A percentile compares a stretch with the other conserved stretches of the same genome.
These are phyloP conservation scores for Amanita rubescens DNA, from an alignment of 768 basidiomycete genomes.

Conservation along the genomic window DNA sequence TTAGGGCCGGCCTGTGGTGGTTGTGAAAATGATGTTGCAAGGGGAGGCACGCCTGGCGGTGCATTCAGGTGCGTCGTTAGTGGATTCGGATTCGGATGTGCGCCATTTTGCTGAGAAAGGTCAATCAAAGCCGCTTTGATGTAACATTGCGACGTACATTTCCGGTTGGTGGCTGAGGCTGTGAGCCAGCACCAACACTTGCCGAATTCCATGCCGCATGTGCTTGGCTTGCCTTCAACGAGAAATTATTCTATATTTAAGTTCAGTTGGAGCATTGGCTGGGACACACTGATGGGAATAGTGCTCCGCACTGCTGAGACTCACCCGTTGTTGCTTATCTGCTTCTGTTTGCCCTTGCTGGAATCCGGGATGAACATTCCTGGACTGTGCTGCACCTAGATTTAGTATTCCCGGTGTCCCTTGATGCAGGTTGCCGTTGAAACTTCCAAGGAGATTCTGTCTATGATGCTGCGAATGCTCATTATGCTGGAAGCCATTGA, in stretches of 20 bases:
- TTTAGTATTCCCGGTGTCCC: slow-evolving; percentile 67
- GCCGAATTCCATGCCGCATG: slow-evolving; percentile 63
- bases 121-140: background rate
- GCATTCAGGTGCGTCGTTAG: slow-evolving; percentile 43
- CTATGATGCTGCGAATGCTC: slow-evolving; percentile 48
- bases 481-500: slow-evolving; percentile 56
- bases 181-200: slow-evolving; percentile 37
- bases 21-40: slow-evolving; percentile 18
- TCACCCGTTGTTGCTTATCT: slow-evolving; percentile 63
- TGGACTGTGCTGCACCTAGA: slow-evolving; percentile 32
- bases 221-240: slow-evolving; percentile 57
- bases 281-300: background rate
- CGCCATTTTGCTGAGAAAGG: slow-evolving; percentile 37
- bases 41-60: slow-evolving; percentile 38
- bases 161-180: slow-evolving; percentile 17
- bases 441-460: slow-evolving; percentile 46
- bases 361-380: slow-evolving; percentile 45
- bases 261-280: background rate
- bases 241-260: slow-evolving; percentile 42
- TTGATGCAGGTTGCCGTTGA: slow-evolving; percentile 32
- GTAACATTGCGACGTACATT: slow-evolving; percentile 2
- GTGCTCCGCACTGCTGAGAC: slow-evolving; percentile 19
- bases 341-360: slow-evolving; percentile 55
- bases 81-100: slow-evolving; percentile 29
- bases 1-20: slow-evolving; percentile 16